A percentile compares a stretch with the other conserved stretches of the same genome.
These are phyloP conservation scores for Hypericum androsaemum DNA, from an alignment of 345 rosid species.

Conservation along the genomic window DNA sequence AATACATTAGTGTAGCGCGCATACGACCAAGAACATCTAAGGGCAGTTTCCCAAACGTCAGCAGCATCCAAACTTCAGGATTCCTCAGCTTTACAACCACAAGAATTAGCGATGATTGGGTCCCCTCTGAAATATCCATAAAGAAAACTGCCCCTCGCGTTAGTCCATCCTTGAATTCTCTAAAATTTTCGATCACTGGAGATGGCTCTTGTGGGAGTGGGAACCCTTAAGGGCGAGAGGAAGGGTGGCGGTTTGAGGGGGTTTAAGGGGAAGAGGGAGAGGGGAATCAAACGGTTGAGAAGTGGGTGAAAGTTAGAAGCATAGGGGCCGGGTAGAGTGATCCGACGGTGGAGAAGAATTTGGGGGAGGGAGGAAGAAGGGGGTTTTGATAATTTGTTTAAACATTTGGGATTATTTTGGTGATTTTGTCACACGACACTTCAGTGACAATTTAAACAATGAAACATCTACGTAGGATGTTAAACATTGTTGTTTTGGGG, in stretches of 20 bases:
- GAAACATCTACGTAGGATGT: no score
- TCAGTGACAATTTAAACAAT: no score
- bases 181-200: slow-evolving; percentile 15
- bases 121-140: slow-evolving; percentile 47
- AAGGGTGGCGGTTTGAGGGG: slow-evolving; percentile 14
- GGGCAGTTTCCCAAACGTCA: slow-evolving; percentile 24
- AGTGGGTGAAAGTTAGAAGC: slow-evolving; percentile 13
- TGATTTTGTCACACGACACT: no score
- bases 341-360: slow-evolving; percentile 76
- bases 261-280: slow-evolving; percentile 20
- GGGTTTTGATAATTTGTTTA: no score
- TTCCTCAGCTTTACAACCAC: slow-evolving; percentile 64
- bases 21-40: slow-evolving; percentile 76
- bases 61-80: slow-evolving; percentile 32
- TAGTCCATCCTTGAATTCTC: slow-evolving; percentile 11
- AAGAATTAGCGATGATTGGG: slow-evolving; percentile 63
- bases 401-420: no score
- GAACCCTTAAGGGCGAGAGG: slow-evolving; percentile 21
- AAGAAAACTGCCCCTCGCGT: slow-evolving; percentile 32
- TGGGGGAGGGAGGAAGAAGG: no score
- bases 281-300: slow-evolving; percentile 12
- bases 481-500: no score
- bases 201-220: slow-evolving; percentile 17
- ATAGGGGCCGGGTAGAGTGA: slow-evolving; percentile 42
- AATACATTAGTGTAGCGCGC: slow-evolving; percentile 40